Evolutionary conservation across 139 green algal species (phyloP).

Genomic region (Chlamydomonas sp.): DNA sequence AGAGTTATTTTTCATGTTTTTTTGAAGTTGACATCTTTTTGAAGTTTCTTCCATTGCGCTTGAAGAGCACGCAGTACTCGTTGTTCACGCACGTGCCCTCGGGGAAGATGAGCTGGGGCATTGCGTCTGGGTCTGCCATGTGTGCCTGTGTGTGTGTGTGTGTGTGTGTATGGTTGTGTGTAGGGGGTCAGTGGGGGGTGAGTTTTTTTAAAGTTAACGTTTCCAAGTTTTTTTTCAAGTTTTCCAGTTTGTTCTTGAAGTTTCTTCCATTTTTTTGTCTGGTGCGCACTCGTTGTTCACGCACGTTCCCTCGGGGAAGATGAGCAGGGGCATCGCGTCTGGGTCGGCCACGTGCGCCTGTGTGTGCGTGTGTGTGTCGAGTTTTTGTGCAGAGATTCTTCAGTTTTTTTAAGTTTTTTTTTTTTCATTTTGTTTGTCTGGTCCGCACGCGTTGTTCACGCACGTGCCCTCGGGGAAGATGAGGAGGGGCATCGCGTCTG

Average conservation of each 20-base stretch:
- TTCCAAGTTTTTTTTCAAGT: no score
- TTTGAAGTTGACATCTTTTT: no score
- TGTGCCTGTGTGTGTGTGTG: conserved; percentile 50
- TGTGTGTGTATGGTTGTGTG: background rate
- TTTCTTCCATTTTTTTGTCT: no score
- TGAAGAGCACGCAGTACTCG: no score
- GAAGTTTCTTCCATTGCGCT: no score
- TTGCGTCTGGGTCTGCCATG: conserved; percentile 53
- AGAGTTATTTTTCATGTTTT: no score
- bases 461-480: conserved; percentile 99
- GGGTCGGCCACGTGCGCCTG: conserved; percentile 62
- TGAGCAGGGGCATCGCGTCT: conserved; percentile 82
- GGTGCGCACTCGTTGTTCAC: conserved; percentile 99
- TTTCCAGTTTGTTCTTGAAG: no score
- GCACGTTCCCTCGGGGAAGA: conserved; percentile 98
- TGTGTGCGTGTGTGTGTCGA: no score
- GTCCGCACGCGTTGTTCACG: conserved; percentile 99
- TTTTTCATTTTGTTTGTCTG: no score
- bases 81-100: conserved; percentile 99
- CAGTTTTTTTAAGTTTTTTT: no score
- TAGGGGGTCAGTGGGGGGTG: background rate
- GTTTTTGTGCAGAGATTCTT: no score
- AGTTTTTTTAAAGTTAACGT: no score
- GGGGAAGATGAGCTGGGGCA: conserved; percentile 95
- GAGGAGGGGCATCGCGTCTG: conserved; percentile 78